A percentile compares a stretch with the other conserved stretches of the same genome.
Evolutionary conservation across 176 grass and related monocot species (phyloP).

Genomic region (Hyparrhenia diplandra): DNA sequence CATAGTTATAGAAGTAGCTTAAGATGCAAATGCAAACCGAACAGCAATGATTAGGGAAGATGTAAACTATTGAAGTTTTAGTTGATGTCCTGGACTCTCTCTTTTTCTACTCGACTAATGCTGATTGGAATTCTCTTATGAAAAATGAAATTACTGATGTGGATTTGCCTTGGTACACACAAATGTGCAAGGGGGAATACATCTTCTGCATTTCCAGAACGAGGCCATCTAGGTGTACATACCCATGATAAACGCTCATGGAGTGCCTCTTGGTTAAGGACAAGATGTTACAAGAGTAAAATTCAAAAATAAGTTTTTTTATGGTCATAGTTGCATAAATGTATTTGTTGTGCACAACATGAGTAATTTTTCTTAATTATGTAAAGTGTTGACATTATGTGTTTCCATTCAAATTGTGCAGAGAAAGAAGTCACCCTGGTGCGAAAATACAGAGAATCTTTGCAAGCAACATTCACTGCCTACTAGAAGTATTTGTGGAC

Average conservation of each 20-base stretch:
- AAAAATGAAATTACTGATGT: neutral
- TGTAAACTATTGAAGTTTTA: neutral
- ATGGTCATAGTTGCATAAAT: neutral
- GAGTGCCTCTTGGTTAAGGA: neutral
- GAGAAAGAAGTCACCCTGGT: conserved; percentile 29
- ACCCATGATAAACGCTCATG: neutral
- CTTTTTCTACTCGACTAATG: neutral
- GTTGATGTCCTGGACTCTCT: neutral
- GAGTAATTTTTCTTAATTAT: neutral
- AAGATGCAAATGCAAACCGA: neutral
- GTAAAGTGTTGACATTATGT: neutral
- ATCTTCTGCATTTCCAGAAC: neutral
- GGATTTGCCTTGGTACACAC: neutral
- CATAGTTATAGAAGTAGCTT: neutral
- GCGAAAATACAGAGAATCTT: conserved; percentile 35
- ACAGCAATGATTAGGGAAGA: neutral
- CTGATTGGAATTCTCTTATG: neutral
- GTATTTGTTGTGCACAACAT: neutral
- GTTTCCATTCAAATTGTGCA: conserved; percentile 25
- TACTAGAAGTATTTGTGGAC: conserved; percentile 32
- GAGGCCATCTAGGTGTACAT: neutral
- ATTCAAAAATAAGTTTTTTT: neutral
- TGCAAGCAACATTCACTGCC: conserved; percentile 23
- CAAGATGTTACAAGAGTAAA: neutral
- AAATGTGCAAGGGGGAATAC: neutral